Conservation (phyloP, 2,329 filamentous ascomycete species). For the Aspergillus ochraceus region DNA sequence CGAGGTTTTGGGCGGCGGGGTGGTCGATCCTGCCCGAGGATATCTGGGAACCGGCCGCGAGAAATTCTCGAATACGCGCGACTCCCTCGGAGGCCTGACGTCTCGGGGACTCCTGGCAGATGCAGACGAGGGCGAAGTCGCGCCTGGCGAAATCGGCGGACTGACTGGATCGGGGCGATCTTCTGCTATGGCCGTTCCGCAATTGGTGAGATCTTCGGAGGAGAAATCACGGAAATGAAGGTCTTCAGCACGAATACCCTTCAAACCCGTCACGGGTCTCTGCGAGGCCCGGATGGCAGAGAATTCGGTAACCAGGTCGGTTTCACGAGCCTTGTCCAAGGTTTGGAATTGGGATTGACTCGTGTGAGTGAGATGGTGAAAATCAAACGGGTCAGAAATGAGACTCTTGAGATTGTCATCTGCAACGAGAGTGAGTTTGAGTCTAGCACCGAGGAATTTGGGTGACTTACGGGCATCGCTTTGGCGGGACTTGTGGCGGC, state of each 20-base stretch:
- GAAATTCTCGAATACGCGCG: conserved; percentile 54
- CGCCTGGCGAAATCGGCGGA: conserved; percentile 32
- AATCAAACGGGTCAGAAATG: conserved; percentile 65
- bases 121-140: conserved; percentile 14
- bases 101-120: conserved; percentile 23
- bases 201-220: conserved; percentile 28
- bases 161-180: conserved; percentile 25
- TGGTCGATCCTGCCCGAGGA: conserved; percentile 40
- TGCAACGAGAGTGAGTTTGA: conserved; percentile 17
- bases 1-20: conserved; percentile 39
- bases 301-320: conserved; percentile 55
- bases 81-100: conserved; percentile 29
- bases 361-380: conserved; percentile 64
- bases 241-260: conserved; percentile 54
- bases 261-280: conserved; percentile 49
- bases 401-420: conserved; percentile 46
- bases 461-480: conserved; percentile 37
- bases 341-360: conserved; percentile 55
- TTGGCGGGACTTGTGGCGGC: conserved; percentile 33
- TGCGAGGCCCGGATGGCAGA: conserved; percentile 55
- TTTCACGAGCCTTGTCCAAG: conserved; percentile 52
- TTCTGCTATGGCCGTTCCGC: conserved; percentile 22
- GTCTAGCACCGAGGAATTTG: background rate
- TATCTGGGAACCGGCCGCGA: conserved; percentile 52
- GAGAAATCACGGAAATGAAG: conserved; percentile 42